Conservation (phyloP, 257 asterid genomes). For the Dorcoceras hygrometricum region DNA sequence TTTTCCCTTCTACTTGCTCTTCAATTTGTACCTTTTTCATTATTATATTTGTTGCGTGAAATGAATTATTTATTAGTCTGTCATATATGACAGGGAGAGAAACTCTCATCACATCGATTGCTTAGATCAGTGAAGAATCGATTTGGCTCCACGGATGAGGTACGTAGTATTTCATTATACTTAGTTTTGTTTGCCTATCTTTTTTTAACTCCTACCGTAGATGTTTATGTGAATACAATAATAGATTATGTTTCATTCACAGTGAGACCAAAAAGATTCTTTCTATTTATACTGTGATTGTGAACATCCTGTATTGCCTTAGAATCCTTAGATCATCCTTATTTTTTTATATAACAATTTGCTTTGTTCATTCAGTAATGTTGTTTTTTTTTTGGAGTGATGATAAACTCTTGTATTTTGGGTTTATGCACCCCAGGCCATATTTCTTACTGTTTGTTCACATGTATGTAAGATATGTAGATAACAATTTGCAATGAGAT, state of each 20-base stretch:
- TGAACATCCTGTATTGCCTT: not conserved
- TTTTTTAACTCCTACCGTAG: not conserved
- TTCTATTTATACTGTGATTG: too few species aligned
- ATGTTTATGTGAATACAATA: constrained; percentile 9
- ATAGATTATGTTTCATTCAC: not conserved
- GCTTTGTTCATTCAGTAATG: not conserved
- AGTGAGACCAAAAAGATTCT: not conserved
- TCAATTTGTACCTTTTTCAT: not conserved
- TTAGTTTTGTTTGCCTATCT: constrained; percentile 1
- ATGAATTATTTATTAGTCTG: not conserved
- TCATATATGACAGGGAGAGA: constrained; percentile 74
- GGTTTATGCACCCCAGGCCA: not conserved
- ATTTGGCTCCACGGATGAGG: constrained; percentile 99
- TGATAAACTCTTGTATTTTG: not conserved
- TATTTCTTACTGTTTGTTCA: not conserved
- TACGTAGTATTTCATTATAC: constrained; percentile 27
- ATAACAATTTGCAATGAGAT: not conserved
- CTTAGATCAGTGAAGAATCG: constrained; percentile 91
- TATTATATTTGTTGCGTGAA: not conserved
- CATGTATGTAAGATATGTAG: constrained; percentile 5
- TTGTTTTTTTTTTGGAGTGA: not conserved
- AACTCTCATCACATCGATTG: constrained; percentile 73
- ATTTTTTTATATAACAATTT: too few species aligned
- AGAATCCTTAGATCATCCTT: not conserved
- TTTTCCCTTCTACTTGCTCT: not conserved